Base-by-base conservation (phyloP, 140 eudicot species). In the Flaveria floridana region DNA sequence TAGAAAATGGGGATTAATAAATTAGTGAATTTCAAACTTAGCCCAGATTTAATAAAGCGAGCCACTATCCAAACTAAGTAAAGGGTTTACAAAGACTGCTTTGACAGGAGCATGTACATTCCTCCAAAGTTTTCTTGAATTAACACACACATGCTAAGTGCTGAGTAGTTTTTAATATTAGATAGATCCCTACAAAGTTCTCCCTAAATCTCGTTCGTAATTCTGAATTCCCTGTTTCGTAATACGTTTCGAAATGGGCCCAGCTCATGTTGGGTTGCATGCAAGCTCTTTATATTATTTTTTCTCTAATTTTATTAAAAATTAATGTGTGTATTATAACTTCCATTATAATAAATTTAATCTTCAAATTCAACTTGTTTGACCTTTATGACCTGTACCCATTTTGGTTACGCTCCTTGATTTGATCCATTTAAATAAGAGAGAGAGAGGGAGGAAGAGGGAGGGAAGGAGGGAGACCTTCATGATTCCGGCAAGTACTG, bases 401-500 rank as follows among this genome's bases (percentile, higher is more conserved):
- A 4, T 59, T 58, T 59, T 23, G 16, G 65, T 39, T 59, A 59
- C 6, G 12, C 23, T 59, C 23, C 39, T 21, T 65, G 42, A 41
- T 42, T 39, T 39, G 72, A 18, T 42, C 37, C 30, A 19, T 18
- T 65, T 64, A 16, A 15, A 64, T 64, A 16, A 15, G 34, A 30
- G 7, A 62, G 3, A 25, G 3, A 5, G 39, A 64, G 48, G 37
- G 28, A 21, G 66, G 25, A 52, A 72, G 26, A 71, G 65, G 19
- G 41, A 73, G 44, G 90, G 62, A 72, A 19, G 68, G 65, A 39
- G 41, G 70, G 44, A 26, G 39, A 93, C 97, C 97, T 90, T 94
- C 99, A 94, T 94, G 78, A 90, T 90, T 82, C 98, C 98, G 26
- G 97, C 98, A 73, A 92, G 98, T 82, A 90, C 97, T 68, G 99